Evolutionary conservation across 1,284 basidiomycete genomes (phyloP).

Genomic region (Ceratobasidium sp.): DNA sequence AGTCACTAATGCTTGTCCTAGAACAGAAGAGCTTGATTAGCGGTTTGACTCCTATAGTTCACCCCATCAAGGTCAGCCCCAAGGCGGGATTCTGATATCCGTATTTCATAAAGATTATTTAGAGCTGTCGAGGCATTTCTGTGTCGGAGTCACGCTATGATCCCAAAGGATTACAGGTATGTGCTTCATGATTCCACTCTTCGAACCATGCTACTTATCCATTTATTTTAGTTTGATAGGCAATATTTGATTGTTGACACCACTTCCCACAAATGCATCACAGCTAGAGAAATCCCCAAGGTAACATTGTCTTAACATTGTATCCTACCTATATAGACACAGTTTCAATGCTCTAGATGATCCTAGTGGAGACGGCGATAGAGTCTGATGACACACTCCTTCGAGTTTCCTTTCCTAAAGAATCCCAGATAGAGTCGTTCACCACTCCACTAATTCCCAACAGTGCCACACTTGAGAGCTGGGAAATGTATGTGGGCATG

Average conservation of each 20-base stretch:
- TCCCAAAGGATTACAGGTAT: conserved; percentile 69
- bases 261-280: conserved; percentile 61
- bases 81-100: neutral
- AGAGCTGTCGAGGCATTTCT: conserved; percentile 73
- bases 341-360: too few species aligned
- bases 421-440: conserved; percentile 63
- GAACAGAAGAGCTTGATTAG: neutral
- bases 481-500: conserved; percentile 61
- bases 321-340: too few species aligned
- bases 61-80: conserved; percentile 67
- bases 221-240: conserved; percentile 65
- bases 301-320: too few species aligned
- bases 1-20: neutral
- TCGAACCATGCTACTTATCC: neutral
- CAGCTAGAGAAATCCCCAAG: conserved; percentile 68
- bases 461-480: conserved; percentile 56
- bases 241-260: conserved; percentile 71
- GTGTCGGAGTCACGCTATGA: conserved; percentile 63
- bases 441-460: conserved; percentile 64
- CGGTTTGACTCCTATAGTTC: conserved; percentile 49
- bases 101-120: conserved; percentile 6
- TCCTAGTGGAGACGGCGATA: conserved; percentile 67
- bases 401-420: conserved; percentile 64
- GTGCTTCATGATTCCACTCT: conserved; percentile 37
- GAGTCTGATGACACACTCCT: conserved; percentile 57